Evolutionary conservation across 202 grass and related monocot genomes (phyloP).

Genomic region (Zoysia matrella): DNA sequence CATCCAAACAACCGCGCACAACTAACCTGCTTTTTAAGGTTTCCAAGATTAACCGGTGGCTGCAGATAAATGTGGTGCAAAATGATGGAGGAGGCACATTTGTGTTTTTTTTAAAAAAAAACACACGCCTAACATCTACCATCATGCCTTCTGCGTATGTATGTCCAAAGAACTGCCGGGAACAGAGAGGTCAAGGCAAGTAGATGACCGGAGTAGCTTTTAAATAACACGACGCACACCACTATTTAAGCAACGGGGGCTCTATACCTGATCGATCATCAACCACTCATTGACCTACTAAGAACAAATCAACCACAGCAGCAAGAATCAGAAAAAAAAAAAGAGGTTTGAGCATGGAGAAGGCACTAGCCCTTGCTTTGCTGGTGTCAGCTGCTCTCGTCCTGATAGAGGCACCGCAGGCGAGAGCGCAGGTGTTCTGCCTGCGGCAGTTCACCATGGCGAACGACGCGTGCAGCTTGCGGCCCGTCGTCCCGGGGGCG

Average conservation of each 20-base stretch:
- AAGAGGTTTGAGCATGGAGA: slow-evolving; percentile 20
- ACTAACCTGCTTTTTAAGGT: slow-evolving; percentile 7
- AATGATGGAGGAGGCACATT: no score
- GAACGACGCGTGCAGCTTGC: slow-evolving; percentile 72
- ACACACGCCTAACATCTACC: slow-evolving; percentile 24
- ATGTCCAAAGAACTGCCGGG: neutral
- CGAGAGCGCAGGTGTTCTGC: slow-evolving; percentile 58
- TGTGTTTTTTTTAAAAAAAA: no score
- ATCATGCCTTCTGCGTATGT: neutral
- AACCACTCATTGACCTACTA: no score
- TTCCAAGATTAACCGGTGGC: neutral
- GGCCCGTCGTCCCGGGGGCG: neutral
- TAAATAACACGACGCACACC: neutral
- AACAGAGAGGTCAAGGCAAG: slow-evolving; percentile 18
- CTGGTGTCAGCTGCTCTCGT: slow-evolving; percentile 39
- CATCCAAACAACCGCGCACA: neutral
- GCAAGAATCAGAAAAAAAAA: neutral
- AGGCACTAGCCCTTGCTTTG: slow-evolving; percentile 29
- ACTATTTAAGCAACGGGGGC: slow-evolving; percentile 26
- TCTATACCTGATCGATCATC: neutral
- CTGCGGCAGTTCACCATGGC: slow-evolving; percentile 72
- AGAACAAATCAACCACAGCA: no score
- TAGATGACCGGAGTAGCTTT: slow-evolving; percentile 17
- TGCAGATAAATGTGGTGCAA: neutral
- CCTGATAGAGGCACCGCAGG: slow-evolving; percentile 7